Evolutionary conservation across 2,329 filamentous ascomycete genomes (phyloP), one percentile per base, ranked within the genome.

Genomic region (Verticillium nubilum): DNA sequence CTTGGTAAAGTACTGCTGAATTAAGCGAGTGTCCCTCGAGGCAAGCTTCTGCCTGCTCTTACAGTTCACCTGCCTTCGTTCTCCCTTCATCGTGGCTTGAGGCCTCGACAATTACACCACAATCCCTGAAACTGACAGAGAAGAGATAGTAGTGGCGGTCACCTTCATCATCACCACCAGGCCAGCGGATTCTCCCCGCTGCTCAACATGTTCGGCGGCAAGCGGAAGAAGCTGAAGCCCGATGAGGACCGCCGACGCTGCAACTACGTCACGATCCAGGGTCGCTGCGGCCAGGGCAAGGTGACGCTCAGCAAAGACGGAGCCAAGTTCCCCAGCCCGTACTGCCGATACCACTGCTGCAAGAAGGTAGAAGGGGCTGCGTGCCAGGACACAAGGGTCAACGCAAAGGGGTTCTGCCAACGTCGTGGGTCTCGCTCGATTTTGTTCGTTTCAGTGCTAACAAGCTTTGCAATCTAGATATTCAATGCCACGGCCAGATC

Each of bases 301-400:
- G 59, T 61, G 19, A 61, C 53, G 17, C 54, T 64, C 17, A 57
- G 33, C 19, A 64, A 57, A 26, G 62, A 61, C 15, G 59, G 58
- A 19, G 35, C 10, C 9, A 56, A 37, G 5, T 60, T 33, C 3
- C 15, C 27, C 1, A 63, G 61, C 17, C 56, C 55, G 17, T 63
- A 54, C 37, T 64, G 62, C 59, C 61, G 55, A 25, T 28, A 58
- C 5, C 62, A 64, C 56, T 64, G 62, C 54, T 64, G 62, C 56
- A 63, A 54, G 23, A 64, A 59, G 62, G 54, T 61, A 4, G 47
- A 58, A 35, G 35, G 42, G 17, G 53, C 59, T 2, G 61, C 62
- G 10, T 63, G 62, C 31, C n/a, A 53, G 53, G 52, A 62, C 35
- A 17, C 59, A 50, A 62, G 59, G 29, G 59, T 47, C 26, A 62